Evolutionary conservation across 306 rosid species (phyloP).

Genomic region (Inga leiocalycina): DNA sequence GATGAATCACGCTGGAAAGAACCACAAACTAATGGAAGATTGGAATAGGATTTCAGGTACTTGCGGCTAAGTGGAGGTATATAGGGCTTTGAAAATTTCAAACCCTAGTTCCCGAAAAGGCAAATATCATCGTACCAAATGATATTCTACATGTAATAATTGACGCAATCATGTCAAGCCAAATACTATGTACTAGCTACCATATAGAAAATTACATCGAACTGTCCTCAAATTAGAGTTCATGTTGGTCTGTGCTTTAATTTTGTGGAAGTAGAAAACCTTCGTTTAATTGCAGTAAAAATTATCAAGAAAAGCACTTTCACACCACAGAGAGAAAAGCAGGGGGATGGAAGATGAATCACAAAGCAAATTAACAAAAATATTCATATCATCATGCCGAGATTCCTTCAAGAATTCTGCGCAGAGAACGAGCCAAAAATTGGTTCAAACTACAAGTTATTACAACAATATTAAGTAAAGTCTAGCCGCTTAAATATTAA

Average conservation of each 20-base stretch:
- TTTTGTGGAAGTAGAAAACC: constrained; percentile 21
- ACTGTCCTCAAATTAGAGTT: neutral
- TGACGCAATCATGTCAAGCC: neutral
- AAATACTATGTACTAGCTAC: neutral
- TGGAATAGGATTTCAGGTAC: neutral
- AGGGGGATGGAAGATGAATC: constrained; percentile 5
- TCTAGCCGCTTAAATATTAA: neutral
- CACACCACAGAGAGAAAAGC: constrained; percentile 17
- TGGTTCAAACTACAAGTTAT: constrained; percentile 20
- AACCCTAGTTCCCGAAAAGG: neutral
- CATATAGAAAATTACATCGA: neutral
- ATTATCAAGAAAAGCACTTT: neutral
- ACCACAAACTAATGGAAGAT: neutral
- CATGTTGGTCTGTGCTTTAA: neutral
- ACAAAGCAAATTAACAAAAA: neutral
- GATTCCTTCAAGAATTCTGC: neutral
- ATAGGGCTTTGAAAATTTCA: neutral
- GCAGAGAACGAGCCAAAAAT: constrained; percentile 22
- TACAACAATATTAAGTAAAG: neutral
- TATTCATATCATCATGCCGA: neutral
- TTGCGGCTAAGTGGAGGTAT: neutral
- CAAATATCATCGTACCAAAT: neutral
- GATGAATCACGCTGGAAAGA: neutral
- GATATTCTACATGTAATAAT: neutral
- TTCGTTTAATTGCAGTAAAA: constrained; percentile 3